phyloP scores from a whole-genome alignment of 2,329 filamentous ascomycete species.

The Pseudofabraea citricarpa region DNA sequence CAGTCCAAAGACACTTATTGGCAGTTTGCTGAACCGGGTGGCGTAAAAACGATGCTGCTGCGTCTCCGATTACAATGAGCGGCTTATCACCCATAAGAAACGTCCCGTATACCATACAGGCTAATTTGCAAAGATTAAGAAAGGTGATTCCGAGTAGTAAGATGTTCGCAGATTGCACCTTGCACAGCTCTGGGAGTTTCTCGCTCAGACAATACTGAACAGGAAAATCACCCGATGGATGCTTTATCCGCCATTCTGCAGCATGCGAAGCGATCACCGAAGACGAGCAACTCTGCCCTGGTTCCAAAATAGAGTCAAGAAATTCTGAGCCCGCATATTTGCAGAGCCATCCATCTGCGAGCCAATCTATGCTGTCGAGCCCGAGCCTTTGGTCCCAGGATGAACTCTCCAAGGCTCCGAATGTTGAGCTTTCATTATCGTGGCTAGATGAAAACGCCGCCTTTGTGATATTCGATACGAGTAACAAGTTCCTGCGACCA shows the following conservation, averaged over 20 bases:
- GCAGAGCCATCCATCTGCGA: background rate
- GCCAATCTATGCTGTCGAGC: background rate
- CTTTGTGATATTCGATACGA: background rate
- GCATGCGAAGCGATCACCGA: background rate
- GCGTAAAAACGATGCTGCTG: background rate
- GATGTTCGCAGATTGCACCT: background rate
- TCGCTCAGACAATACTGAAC: constrained; percentile 2
- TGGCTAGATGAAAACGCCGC: background rate
- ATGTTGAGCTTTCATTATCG: background rate
- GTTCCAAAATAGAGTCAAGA: background rate
- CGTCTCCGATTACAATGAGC: background rate
- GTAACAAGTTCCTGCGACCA: background rate
- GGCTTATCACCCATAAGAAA: background rate
- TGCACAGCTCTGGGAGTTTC: background rate
- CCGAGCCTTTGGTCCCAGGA: background rate
- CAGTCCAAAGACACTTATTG: background rate
- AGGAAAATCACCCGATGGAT: background rate
- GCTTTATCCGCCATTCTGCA: background rate
- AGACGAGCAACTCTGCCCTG: background rate
- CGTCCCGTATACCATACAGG: constrained; percentile 15
- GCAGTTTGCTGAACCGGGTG: background rate
- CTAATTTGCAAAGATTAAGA: constrained; percentile 22
- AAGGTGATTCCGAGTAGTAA: constrained; percentile 15
- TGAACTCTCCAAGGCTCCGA: background rate
- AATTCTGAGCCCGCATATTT: background rate